Base-by-base conservation (phyloP, 306 rosid genomes). In the Spatholobus suberectus region DNA sequence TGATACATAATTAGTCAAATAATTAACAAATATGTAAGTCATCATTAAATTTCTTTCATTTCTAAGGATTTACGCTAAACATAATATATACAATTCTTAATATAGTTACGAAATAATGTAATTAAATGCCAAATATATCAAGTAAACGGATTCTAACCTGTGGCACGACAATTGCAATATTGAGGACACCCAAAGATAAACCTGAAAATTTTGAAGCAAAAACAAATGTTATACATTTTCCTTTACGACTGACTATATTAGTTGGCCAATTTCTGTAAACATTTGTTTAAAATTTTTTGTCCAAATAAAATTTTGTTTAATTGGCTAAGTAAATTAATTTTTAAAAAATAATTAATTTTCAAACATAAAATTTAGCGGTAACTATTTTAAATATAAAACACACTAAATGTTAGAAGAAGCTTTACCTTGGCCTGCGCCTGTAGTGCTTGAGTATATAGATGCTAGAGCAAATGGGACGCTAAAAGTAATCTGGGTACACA, bases 371-470 rank as follows among this genome's bases (percentile, higher is more conserved):
- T n/a, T n/a, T 44, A 13, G 1, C 11, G 51, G 12, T 44, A 44
- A 44, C n/a, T 44, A 11, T 8, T 41, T 8, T 8, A 41, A 9
- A 41, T 41, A 21, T 54, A 18, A 54, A 54, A 54, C 3, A 54
- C 26, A 18, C 63, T 7, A 32, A 63, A 62, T 27, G 58, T 5
- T 70, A 40, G 7, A 20, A 38, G 13, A 51, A 52, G 8, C 1
- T 58, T 4, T 81, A 92, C 98, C 98, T 91, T 93, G 95, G 3
- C 97, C 98, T 5, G 94, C 92, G 13, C 92, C 93, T 1, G 94
- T 21, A 0, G 55, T 10, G 62, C 55, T 86, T 17, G 90, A 93
- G 73, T 87, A 93, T 46, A 95, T 95, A 2, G 98, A 95, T 6
- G 97, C 97, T 32, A 95, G 51, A 12, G 97, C 97, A 54, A 91